A percentile compares a stretch with the other conserved stretches of the same genome.
Evolutionary conservation across 345 rosid genomes (phyloP).

Genomic region (Eutrema heterophyllum): DNA sequence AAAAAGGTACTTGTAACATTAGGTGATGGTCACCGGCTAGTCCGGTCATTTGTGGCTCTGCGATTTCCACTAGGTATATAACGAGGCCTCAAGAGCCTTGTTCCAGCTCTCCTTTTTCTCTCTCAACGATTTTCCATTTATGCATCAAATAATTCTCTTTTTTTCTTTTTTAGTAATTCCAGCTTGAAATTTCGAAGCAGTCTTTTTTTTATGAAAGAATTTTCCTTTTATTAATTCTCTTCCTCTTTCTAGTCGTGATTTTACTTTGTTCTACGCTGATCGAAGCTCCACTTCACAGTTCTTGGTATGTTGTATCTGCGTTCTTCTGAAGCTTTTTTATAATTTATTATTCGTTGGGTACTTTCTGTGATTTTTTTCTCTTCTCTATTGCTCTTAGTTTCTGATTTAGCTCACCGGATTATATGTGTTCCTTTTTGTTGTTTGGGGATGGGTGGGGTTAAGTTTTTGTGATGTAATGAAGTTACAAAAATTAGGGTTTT

Average conservation of each 20-base stretch:
- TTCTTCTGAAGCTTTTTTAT: neutral
- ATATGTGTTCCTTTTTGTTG: neutral
- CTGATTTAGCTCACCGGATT: neutral
- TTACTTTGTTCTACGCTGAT: slow-evolving; percentile 4
- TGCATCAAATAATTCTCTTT: neutral
- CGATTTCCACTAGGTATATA: slow-evolving; percentile 18
- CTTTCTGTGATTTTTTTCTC: neutral
- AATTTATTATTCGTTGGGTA: no score
- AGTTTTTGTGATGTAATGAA: neutral
- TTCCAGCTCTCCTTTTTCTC: neutral
- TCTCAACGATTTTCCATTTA: slow-evolving; percentile 9
- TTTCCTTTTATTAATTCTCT: neutral
- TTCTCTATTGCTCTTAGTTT: neutral
- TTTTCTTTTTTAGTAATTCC: neutral
- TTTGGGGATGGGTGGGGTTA: neutral
- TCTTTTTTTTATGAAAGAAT: neutral
- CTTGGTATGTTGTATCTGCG: slow-evolving; percentile 22
- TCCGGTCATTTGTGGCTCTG: slow-evolving; percentile 15
- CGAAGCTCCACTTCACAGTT: slow-evolving; percentile 17
- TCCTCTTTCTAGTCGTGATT: neutral
- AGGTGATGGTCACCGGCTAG: slow-evolving; percentile 11
- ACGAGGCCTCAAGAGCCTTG: neutral
- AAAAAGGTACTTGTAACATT: neutral
- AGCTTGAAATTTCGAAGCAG: slow-evolving; percentile 21
- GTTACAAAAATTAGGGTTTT: slow-evolving; percentile 30